Evolutionary conservation across 345 rosid species (phyloP).

Genomic region (Eutrema heterophyllum): DNA sequence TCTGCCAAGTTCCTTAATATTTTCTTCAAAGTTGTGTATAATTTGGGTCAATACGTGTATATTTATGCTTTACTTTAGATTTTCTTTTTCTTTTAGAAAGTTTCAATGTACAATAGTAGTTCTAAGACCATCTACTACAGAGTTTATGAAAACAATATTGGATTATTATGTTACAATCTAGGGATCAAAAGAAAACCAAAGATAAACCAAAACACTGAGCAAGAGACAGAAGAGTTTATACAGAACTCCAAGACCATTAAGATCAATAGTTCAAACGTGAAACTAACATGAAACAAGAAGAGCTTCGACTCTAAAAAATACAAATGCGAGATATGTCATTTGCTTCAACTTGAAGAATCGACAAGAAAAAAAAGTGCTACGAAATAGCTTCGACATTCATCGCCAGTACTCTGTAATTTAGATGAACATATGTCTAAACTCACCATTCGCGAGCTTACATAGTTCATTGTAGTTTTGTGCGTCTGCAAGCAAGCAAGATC

Average conservation of each 20-base stretch:
- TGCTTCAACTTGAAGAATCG: background rate
- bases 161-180: background rate
- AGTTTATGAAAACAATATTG: background rate
- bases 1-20: too few relatives aligned
- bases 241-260: background rate
- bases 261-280: background rate
- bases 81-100: too few relatives aligned
- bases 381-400: background rate
- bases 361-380: background rate
- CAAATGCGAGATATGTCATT: background rate
- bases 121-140: background rate
- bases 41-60: too few relatives aligned
- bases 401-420: slow-evolving; percentile 12
- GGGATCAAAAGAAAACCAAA: background rate
- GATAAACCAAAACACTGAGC: background rate
- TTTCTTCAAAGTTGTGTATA: background rate
- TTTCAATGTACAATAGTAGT: too few relatives aligned
- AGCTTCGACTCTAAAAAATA: background rate
- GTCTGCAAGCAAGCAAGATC: slow-evolving; percentile 44
- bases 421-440: slow-evolving; percentile 61
- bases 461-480: slow-evolving; percentile 60
- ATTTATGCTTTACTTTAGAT: too few relatives aligned
- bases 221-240: background rate
- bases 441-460: slow-evolving; percentile 90
- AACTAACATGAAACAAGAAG: slow-evolving; percentile 5